A percentile compares a stretch with the other conserved stretches of the same genome.
Evolutionary conservation across 306 rosid species (phyloP).

Genomic region (Trifolium dubium): DNA sequence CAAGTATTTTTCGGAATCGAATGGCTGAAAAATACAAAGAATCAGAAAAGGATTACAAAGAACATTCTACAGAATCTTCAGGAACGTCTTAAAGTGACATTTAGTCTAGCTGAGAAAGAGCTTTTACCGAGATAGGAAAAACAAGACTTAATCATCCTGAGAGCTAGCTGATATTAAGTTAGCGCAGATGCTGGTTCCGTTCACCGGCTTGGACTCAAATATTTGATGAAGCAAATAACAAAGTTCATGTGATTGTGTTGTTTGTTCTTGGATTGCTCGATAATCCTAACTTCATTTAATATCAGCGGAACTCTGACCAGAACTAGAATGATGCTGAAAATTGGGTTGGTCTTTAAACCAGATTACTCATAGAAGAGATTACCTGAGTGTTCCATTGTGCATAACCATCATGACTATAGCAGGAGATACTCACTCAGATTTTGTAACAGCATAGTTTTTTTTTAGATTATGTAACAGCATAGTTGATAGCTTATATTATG

Average conservation of each 20-base stretch:
- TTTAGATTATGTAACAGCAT: conserved; percentile 3
- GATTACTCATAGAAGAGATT: conserved; percentile 32
- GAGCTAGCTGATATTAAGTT: conserved; percentile 36
- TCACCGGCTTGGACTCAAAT: conserved; percentile 30
- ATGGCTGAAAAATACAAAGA: conserved; percentile 88
- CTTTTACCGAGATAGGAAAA: conserved; percentile 52
- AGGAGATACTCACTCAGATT: conserved; percentile 37
- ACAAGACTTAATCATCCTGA: conserved; percentile 24
- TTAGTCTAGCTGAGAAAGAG: conserved; percentile 74
- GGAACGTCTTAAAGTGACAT: conserved; percentile 56
- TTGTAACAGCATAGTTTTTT: conserved; percentile 16
- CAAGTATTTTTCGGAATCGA: conserved; percentile 77
- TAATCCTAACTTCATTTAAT: conserved; percentile 15
- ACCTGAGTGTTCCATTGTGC: conserved; percentile 29
- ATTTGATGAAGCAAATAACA: conserved; percentile 24
- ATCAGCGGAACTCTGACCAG: conserved; percentile 13
- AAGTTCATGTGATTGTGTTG: conserved; percentile 14
- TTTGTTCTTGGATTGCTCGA: conserved; percentile 27
- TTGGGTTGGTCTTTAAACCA: conserved; percentile 33
- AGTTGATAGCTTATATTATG: conserved; percentile 10
- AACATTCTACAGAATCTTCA: conserved; percentile 66
- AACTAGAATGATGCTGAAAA: conserved; percentile 28
- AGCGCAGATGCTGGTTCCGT: conserved; percentile 12
- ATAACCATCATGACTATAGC: conserved; percentile 36
- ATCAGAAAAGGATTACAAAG: conserved; percentile 85